phyloP scores from a whole-genome alignment of 1,284 basidiomycete genomes.

The Ganoderma resinaceum region DNA sequence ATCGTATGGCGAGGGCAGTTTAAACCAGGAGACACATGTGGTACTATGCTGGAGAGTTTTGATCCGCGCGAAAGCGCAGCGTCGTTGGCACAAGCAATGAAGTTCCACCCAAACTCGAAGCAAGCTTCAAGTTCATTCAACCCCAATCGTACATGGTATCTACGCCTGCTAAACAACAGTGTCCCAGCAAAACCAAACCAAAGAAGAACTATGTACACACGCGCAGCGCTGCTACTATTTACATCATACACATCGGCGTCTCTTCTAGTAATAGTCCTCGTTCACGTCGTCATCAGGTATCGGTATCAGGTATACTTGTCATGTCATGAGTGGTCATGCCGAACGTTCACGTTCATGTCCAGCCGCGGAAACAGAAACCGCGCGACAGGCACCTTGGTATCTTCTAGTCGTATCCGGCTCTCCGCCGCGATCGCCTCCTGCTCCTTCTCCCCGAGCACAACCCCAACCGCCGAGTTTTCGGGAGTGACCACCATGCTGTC shows the following conservation, averaged over 20 bases:
- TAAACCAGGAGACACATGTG: too few species aligned
- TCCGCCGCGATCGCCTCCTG: constrained; percentile 4
- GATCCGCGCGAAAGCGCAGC: not conserved
- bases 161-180: not conserved
- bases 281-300: not conserved
- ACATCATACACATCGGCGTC: not conserved
- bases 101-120: not conserved
- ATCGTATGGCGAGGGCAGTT: too few species aligned
- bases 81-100: not conserved
- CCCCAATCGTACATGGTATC: not conserved
- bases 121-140: not conserved
- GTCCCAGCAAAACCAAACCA: not conserved
- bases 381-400: not conserved
- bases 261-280: not conserved
- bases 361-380: not conserved
- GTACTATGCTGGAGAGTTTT: too few species aligned
- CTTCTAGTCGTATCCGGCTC: not conserved
- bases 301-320: not conserved
- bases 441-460: not conserved
- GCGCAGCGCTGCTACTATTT: constrained; percentile 1
- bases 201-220: not conserved
- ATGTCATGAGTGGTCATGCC: not conserved
- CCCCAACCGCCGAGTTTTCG: constrained; percentile 3
- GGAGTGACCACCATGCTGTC: constrained; percentile 16
- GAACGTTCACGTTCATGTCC: constrained; percentile 5